phyloP scores from a whole-genome alignment of 352 stramenopile genomes.

The Albugo laibachii region DNA sequence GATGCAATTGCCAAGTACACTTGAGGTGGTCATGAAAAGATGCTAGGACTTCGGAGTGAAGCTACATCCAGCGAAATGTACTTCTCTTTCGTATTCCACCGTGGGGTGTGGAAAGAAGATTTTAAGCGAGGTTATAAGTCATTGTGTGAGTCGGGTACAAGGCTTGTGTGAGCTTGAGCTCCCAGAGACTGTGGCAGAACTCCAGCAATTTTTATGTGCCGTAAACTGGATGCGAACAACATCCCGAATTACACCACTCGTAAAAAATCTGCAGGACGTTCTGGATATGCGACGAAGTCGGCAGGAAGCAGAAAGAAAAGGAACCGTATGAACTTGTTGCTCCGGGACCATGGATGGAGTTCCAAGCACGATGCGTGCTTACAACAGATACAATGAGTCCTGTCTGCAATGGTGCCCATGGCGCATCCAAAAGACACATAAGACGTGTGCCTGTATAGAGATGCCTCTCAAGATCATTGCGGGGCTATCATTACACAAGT shows the following conservation, averaged over 20 bases:
- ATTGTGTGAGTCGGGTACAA: slow-evolving; percentile 1
- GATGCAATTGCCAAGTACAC: not conserved
- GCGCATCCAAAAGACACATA: slow-evolving; percentile 3
- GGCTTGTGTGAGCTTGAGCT: slow-evolving; percentile 1
- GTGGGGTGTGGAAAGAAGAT: not conserved
- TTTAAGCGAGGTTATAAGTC: not conserved
- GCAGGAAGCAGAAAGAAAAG: slow-evolving; percentile 6
- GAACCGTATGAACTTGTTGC: not conserved
- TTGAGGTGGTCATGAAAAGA: not conserved
- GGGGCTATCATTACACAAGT: slow-evolving; percentile 7
- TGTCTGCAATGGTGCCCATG: slow-evolving; percentile 8
- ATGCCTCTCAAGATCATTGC: slow-evolving; percentile 10
- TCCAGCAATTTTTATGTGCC: slow-evolving; percentile 15
- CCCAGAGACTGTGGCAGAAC: slow-evolving; percentile 4
- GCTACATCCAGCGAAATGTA: not conserved
- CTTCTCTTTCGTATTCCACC: not conserved
- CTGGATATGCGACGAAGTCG: slow-evolving; percentile 1
- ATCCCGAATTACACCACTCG: slow-evolving; percentile 10
- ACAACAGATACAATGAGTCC: not conserved
- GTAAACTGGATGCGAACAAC: slow-evolving; percentile 15
- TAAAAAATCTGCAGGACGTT: slow-evolving; percentile 2
- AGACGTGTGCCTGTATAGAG: slow-evolving; percentile 9
- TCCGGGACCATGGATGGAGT: slow-evolving; percentile 3
- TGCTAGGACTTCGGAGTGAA: not conserved
- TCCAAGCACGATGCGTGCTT: slow-evolving; percentile 2